Base-by-base conservation (phyloP, 495 filamentous ascomycete species). In the Daldinia grandis region DNA sequence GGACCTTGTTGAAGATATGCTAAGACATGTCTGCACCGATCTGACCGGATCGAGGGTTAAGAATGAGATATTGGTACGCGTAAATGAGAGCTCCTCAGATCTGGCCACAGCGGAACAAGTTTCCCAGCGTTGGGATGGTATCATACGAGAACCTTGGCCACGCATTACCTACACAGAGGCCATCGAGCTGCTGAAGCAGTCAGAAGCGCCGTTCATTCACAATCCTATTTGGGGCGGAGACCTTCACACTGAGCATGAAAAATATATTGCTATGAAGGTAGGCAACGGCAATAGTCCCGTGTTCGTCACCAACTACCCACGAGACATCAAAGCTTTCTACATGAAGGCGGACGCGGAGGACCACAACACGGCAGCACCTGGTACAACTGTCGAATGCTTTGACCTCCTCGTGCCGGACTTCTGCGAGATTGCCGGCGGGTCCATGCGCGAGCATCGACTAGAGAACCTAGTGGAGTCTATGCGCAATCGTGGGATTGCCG, bases 301-400 rank as follows among this genome's bases (percentile, higher is more conserved):
- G 33, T 99, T 98, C 73, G 90, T 99, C 62, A 98, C 95, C 17
- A 83, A 98, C 76, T 99, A 98, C 75, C 95, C 95, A 8, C 86
- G 85, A 64, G 79, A 83, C 40, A 86, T 95, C 70, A 99, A 99
- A 81, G 91, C 95, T 31, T 99, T 99, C 86, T 99, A 99, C 81
- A 99, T 98, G 95, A 72, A 75, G 15, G 33, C 66, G n/a, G 60
- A 35, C 37, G 61, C 62, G 12, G 57, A 59, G 12, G 35, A 47
- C 54, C 15, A 4, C 47, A 50, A 54, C 17, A 50, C 17, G 53
- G 15, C 70, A 44, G 53, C 66, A 53, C 76, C 76, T n/a, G 58
- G 73, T 62, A 76, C 81, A 58, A 97, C 94, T 4, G 94, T 94
- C 10, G 92, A 95, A 19, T 98, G 95, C 79, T 99, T 99, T 77